phyloP scores from a whole-genome alignment of 2,329 filamentous ascomycete genomes.

The Fusarium sp. region DNA sequence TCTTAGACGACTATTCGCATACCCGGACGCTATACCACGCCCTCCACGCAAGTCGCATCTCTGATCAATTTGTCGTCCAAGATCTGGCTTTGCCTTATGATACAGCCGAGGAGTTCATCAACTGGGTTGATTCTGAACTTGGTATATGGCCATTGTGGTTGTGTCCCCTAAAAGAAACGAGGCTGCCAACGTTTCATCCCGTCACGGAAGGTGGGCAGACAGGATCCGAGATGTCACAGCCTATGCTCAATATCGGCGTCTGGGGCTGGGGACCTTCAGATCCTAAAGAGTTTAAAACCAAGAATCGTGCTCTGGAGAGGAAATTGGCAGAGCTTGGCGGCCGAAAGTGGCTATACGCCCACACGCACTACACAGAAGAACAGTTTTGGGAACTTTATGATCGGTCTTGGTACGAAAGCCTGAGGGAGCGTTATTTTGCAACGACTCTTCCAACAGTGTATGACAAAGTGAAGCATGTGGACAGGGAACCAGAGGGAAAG shows the following conservation, averaged over 20 bases:
- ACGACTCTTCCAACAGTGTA: constrained; percentile 69
- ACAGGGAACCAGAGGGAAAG: constrained; percentile 42
- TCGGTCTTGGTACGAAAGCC: constrained; percentile 64
- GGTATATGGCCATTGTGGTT: constrained; percentile 48
- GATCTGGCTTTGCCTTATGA: constrained; percentile 69
- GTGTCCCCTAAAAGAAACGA: constrained; percentile 38
- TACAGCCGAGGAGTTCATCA: constrained; percentile 51
- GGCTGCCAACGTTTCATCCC: constrained; percentile 42
- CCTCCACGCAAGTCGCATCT: constrained; percentile 67
- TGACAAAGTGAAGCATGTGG: constrained; percentile 71
- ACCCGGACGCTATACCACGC: constrained; percentile 72
- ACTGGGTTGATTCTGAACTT: constrained; percentile 44
- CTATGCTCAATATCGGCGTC: constrained; percentile 70
- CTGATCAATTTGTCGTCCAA: constrained; percentile 69
- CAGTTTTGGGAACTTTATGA: constrained; percentile 74
- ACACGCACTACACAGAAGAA: constrained; percentile 76
- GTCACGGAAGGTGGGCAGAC: neutral
- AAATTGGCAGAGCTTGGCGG: constrained; percentile 73
- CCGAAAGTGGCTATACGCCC: constrained; percentile 85
- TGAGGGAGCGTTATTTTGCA: constrained; percentile 70
- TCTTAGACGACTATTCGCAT: constrained; percentile 70
- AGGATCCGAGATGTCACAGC: constrained; percentile 11
- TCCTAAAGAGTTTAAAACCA: constrained; percentile 64
- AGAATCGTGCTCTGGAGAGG: constrained; percentile 74
- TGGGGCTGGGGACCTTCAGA: constrained; percentile 76